phyloP scores from a whole-genome alignment of 2,329 filamentous ascomycete genomes.

The Ophiostoma pallidulum region DNA sequence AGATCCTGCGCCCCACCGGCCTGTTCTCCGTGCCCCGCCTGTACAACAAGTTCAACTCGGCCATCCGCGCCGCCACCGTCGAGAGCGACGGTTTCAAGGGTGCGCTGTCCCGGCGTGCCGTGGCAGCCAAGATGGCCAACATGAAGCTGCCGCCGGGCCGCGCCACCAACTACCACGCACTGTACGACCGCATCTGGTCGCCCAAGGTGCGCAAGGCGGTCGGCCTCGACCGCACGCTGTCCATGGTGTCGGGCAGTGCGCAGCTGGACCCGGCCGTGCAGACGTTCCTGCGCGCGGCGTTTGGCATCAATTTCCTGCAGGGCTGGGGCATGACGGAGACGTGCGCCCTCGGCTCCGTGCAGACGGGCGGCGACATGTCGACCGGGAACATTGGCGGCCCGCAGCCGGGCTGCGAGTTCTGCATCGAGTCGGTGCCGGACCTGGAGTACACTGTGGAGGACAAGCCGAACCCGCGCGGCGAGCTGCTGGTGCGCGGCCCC shows the following conservation, averaged over 20 bases:
- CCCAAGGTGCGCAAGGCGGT: slow-evolving; percentile 78
- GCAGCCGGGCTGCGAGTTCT: slow-evolving; percentile 59
- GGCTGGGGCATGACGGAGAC: slow-evolving; percentile 94
- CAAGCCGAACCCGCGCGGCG: slow-evolving; percentile 81
- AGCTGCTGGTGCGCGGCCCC: slow-evolving; percentile 76
- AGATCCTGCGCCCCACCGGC: slow-evolving; percentile 69
- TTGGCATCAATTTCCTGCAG: slow-evolving; percentile 70
- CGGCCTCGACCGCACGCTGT: slow-evolving; percentile 62
- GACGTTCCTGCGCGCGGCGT: slow-evolving; percentile 75
- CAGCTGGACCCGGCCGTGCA: slow-evolving; percentile 84
- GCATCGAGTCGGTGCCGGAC: slow-evolving; percentile 79
- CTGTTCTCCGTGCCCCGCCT: slow-evolving; percentile 87
- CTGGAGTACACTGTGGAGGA: slow-evolving; percentile 88
- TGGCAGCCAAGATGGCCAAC: slow-evolving; percentile 69
- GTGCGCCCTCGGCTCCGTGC: slow-evolving; percentile 67
- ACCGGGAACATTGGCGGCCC: slow-evolving; percentile 75
- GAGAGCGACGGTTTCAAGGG: slow-evolving; percentile 74
- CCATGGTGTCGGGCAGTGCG: slow-evolving; percentile 80
- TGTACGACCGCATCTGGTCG: slow-evolving; percentile 84
- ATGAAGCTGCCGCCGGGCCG: slow-evolving; percentile 62
- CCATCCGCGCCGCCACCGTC: slow-evolving; percentile 69
- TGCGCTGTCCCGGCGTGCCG: slow-evolving; percentile 66
- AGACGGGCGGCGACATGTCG: slow-evolving; percentile 60
- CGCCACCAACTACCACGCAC: slow-evolving; percentile 67
- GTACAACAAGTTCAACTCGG: slow-evolving; percentile 81